Percentiles rank a stretch among this genome's conserved stretches.
These are phyloP conservation scores for Avena eriantha DNA, from an alignment of 176 grass and related monocot genomes.

Conservation along the genomic window DNA sequence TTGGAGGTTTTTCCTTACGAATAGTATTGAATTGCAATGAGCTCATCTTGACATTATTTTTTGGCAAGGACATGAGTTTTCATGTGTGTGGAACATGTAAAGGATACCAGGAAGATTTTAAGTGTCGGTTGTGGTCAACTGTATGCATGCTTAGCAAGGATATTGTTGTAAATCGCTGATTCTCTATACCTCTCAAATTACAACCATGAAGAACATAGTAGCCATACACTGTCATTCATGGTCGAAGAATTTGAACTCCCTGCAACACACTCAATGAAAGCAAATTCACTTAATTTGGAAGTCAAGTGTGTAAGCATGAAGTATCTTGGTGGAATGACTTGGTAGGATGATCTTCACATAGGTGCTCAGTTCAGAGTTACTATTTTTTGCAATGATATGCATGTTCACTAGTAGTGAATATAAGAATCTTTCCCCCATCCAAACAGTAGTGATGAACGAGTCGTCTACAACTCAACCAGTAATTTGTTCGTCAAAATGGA, in stretches of 20 bases:
- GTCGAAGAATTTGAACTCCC: neutral
- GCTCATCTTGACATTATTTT: neutral
- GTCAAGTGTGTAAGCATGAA: slow-evolving; percentile 10
- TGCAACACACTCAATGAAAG: neutral
- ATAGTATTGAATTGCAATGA: slow-evolving; percentile 30
- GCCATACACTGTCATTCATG: neutral
- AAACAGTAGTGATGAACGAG: neutral
- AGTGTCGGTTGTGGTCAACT: neutral
- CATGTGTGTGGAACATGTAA: slow-evolving; percentile 9
- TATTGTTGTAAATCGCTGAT: neutral
- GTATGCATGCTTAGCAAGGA: neutral
- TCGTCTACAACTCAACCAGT: neutral
- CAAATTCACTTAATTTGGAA: neutral
- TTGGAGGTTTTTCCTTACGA: neutral
- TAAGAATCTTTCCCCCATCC: neutral
- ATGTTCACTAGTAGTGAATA: slow-evolving; percentile 2
- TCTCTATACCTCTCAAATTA: neutral
- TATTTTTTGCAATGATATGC: neutral
- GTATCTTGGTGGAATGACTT: neutral
- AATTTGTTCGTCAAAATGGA: neutral
- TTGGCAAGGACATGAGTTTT: neutral
- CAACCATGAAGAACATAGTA: neutral
- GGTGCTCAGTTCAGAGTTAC: slow-evolving; percentile 20
- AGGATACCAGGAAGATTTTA: neutral
- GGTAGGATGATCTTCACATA: neutral